Evolutionary conservation across 2,329 filamentous ascomycete genomes (phyloP).

Genomic region (Proliferodiscus dingleyae): DNA sequence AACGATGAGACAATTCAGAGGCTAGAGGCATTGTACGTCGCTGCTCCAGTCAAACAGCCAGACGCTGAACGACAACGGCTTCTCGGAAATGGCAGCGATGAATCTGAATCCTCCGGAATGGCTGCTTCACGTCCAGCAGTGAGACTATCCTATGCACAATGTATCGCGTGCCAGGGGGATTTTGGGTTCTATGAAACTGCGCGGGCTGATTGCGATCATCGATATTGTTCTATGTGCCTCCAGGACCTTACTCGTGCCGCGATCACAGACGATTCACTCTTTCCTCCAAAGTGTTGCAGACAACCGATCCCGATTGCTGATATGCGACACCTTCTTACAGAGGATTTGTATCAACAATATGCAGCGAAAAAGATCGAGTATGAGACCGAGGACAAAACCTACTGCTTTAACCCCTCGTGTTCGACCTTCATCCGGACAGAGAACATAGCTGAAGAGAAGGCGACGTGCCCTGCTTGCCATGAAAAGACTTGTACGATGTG

Average conservation of each 20-base stretch:
- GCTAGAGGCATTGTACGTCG: slow-evolving; percentile 15
- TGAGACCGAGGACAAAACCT: slow-evolving; percentile 42
- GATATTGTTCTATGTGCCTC: slow-evolving; percentile 49
- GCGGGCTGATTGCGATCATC: slow-evolving; percentile 38
- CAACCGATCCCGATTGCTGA: slow-evolving; percentile 34
- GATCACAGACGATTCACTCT: slow-evolving; percentile 45
- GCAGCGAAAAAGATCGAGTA: slow-evolving; percentile 44
- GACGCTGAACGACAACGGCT: background rate
- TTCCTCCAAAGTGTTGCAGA: slow-evolving; percentile 51
- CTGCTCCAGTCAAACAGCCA: background rate
- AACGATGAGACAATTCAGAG: slow-evolving; percentile 20
- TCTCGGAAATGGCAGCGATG: slow-evolving; percentile 7
- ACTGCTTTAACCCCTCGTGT: slow-evolving; percentile 44
- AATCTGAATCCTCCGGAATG: background rate
- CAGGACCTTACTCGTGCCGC: slow-evolving; percentile 39
- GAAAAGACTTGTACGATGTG: slow-evolving; percentile 46
- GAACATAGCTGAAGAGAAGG: slow-evolving; percentile 33
- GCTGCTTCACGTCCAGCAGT: background rate
- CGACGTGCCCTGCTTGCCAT: slow-evolving; percentile 39
- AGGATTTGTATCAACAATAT: slow-evolving; percentile 34
- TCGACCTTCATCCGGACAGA: slow-evolving; percentile 41
- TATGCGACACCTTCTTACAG: slow-evolving; percentile 34
- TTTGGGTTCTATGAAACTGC: slow-evolving; percentile 12
- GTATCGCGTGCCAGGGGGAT: slow-evolving; percentile 14
- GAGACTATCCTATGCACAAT: background rate